Base-by-base conservation (phyloP, 2,329 filamentous ascomycete species). In the Xylaria sp. region DNA sequence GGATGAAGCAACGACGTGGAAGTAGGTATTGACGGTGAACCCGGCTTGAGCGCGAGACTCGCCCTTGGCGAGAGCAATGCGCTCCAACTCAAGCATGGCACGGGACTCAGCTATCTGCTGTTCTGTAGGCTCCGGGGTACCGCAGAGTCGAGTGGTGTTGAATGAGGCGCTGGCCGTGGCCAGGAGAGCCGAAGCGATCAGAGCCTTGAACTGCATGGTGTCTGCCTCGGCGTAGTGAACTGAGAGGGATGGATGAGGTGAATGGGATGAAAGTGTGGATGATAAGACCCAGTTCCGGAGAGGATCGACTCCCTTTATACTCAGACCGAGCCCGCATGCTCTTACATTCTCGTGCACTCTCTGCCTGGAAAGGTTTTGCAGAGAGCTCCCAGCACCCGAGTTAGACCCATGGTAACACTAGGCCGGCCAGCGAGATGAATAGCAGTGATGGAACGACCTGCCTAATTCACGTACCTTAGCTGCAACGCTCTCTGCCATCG, bases 21-120 rank as follows among this genome's bases (percentile, higher is more conserved):
- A 77, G 70, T 81, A 80, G 50, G 79, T 77, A 64, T 81, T 79
- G 44, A 82, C 72, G 70, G 76, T 76, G 70, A 78, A 72, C 5
- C 74, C 72, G 20, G 51, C 44, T 36, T 68, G 67, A 29, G 66
- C 47, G 17, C 71, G 69, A 45, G 31, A 29, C n/a, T 73, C 70
- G 25, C 73, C 74, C 51, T 70, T 70, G 22, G 65, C 60, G 1
- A 69, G 70, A 36, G 61, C 60, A 42, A 70, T 68, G 15, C 66
- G 67, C 69, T 77, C 76, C 61, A 68, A 61, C 33, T 67, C 67
- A 20, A 75, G 72, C 69, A 77, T 70, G 17, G 66, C 66, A 38
- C 70, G 51, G 0, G 74, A 62, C 31, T 73, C 67, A 15, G 72
- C 74, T 11, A 74, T 65, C 55, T 77, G 75, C 66, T 72, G 65